Evolutionary conservation across 345 rosid species (phyloP).

Genomic region (Pistacia atlantica): DNA sequence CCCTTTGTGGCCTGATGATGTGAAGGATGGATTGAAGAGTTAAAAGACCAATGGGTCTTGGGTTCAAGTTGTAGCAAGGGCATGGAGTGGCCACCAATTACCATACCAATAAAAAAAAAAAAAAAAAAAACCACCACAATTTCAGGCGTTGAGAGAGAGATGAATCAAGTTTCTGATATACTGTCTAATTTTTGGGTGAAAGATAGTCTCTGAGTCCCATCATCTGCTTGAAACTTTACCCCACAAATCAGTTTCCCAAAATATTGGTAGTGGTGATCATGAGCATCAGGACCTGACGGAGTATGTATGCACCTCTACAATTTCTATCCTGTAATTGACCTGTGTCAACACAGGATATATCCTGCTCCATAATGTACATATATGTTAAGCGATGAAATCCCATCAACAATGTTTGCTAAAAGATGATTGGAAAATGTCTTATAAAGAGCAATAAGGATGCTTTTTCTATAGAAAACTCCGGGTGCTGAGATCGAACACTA

Average conservation of each 20-base stretch:
- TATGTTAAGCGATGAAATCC: background rate
- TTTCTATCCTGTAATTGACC: background rate
- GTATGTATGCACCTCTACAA: background rate
- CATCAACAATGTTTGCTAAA: background rate
- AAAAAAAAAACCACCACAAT: background rate
- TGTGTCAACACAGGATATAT: background rate
- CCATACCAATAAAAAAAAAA: too few species aligned
- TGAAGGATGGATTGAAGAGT: too few species aligned
- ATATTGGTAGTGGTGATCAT: background rate
- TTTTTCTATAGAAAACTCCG: background rate
- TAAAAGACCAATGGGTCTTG: too few species aligned
- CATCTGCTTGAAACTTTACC: background rate
- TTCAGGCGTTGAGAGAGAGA: background rate
- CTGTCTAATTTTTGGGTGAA: background rate
- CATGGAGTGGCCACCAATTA: too few species aligned
- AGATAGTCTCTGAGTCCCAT: background rate
- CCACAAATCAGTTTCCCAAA: background rate
- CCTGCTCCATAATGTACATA: background rate
- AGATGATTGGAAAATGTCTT: background rate
- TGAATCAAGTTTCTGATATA: background rate
- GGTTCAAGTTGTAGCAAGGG: too few species aligned
- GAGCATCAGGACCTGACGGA: background rate
- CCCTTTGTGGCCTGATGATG: too few species aligned
- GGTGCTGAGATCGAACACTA: background rate
- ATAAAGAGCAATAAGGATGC: background rate